phyloP scores from a whole-genome alignment of 2,329 filamentous ascomycete species.

The Fusarium poae region DNA sequence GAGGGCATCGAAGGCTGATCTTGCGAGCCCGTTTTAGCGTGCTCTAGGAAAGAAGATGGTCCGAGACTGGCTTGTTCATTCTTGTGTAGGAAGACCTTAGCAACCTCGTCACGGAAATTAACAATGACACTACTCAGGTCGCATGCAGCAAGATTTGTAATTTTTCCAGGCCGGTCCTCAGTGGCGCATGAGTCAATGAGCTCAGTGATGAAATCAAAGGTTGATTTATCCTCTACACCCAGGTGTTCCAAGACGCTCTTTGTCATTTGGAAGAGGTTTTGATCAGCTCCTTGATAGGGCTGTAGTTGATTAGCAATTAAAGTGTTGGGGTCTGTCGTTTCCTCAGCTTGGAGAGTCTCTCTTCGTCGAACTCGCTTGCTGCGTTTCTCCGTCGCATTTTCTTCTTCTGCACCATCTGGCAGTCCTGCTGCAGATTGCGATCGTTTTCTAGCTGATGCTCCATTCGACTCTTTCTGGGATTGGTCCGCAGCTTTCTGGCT shows the following conservation, averaged over 20 bases:
- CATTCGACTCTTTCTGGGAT: constrained; percentile 53
- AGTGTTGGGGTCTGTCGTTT: constrained; percentile 65
- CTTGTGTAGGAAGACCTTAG: constrained; percentile 66
- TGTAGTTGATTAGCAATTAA: constrained; percentile 68
- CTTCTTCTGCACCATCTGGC: constrained; percentile 68
- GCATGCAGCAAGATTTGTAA: constrained; percentile 60
- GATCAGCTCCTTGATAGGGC: constrained; percentile 68
- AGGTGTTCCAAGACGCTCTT: constrained; percentile 68
- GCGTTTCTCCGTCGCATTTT: constrained; percentile 69
- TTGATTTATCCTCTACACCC: constrained; percentile 64
- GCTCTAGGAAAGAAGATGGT: constrained; percentile 73
- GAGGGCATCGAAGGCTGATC: constrained; percentile 60
- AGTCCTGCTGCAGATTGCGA: constrained; percentile 73
- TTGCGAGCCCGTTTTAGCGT: constrained; percentile 69
- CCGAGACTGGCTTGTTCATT: constrained; percentile 66
- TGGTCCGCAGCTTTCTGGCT: constrained; percentile 49
- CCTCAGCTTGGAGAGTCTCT: constrained; percentile 67
- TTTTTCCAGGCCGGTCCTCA: constrained; percentile 64
- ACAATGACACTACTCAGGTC: constrained; percentile 65
- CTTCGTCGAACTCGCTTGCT: constrained; percentile 73
- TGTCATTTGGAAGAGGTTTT: constrained; percentile 67
- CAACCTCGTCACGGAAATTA: constrained; percentile 66
- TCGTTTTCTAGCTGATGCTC: constrained; percentile 66
- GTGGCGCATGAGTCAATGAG: constrained; percentile 65
- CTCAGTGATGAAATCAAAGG: constrained; percentile 61